phyloP scores from a whole-genome alignment of 2,329 filamentous ascomycete genomes.

The Pseudofabraea citricarpa region DNA sequence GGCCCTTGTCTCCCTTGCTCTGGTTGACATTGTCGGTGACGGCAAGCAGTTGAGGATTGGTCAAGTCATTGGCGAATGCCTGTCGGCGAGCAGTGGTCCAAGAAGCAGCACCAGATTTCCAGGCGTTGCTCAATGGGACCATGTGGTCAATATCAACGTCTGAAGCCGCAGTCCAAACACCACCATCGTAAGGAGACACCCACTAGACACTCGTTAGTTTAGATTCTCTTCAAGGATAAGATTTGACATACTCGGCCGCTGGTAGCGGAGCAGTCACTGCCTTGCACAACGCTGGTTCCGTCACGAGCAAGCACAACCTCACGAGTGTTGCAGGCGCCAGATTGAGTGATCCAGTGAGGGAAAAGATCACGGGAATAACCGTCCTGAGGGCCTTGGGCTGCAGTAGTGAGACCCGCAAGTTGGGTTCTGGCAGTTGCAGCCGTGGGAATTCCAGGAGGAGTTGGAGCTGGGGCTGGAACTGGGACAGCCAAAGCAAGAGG shows the following conservation, averaged over 20 bases:
- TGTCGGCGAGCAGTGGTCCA: slow-evolving; percentile 68
- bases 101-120: slow-evolving; percentile 68
- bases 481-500: slow-evolving; percentile 15
- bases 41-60: slow-evolving; percentile 70
- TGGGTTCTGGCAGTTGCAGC: slow-evolving; percentile 49
- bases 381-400: slow-evolving; percentile 45
- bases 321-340: slow-evolving; percentile 64
- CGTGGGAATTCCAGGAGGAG: slow-evolving; percentile 59
- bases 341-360: slow-evolving; percentile 62
- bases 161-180: slow-evolving; percentile 59
- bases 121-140: slow-evolving; percentile 76
- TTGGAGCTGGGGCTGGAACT: slow-evolving; percentile 26
- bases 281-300: slow-evolving; percentile 56
- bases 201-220: slow-evolving; percentile 35
- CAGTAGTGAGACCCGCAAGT: slow-evolving; percentile 55
- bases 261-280: slow-evolving; percentile 55
- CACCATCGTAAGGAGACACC: slow-evolving; percentile 70
- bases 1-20: slow-evolving; percentile 66
- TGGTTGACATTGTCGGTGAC: slow-evolving; percentile 76
- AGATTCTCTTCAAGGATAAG: neutral
- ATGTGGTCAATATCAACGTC: slow-evolving; percentile 82
- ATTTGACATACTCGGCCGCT: slow-evolving; percentile 43
- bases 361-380: slow-evolving; percentile 65
- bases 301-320: slow-evolving; percentile 73
- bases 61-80: slow-evolving; percentile 72